Evolutionary conservation across 176 grass and related monocot genomes (phyloP).

Genomic region (Puya raimondii): DNA sequence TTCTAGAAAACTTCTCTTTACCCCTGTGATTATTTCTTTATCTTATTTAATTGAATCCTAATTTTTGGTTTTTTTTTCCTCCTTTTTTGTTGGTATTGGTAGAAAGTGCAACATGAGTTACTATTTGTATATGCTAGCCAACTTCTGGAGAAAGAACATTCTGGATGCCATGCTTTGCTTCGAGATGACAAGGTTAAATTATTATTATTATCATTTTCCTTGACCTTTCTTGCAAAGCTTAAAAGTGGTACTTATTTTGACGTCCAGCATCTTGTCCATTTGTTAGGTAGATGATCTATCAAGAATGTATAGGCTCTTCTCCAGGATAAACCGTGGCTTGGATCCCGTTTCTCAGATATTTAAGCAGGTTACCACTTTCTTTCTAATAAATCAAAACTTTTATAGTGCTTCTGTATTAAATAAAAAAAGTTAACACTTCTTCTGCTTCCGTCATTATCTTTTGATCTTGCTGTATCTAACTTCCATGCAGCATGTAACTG

Average conservation of each 20-base stretch:
- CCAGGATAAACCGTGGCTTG: conserved; percentile 64
- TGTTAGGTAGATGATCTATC: conserved; percentile 29
- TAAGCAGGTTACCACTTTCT: conserved; percentile 30
- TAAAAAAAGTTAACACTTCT: no score
- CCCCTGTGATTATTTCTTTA: conserved; percentile 5
- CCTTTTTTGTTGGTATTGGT: conserved; percentile 2
- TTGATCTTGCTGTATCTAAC: background rate
- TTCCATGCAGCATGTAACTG: conserved; percentile 68
- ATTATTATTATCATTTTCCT: no score
- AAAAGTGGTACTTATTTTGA: background rate
- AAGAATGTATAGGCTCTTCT: conserved; percentile 89
- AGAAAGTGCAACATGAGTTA: conserved; percentile 96
- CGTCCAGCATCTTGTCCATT: background rate
- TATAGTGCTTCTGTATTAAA: background rate
- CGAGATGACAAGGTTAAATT: conserved; percentile 86
- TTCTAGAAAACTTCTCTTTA: background rate
- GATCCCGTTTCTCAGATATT: conserved; percentile 93
- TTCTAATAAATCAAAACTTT: background rate
- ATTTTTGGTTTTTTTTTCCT: conserved; percentile 8
- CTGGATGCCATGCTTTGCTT: conserved; percentile 87
- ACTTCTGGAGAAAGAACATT: conserved; percentile 91
- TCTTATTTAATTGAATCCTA: background rate
- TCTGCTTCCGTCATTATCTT: background rate
- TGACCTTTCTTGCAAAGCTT: background rate
- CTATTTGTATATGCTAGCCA: conserved; percentile 72